A percentile compares a stretch with the other conserved stretches of the same genome.
phyloP scores from a whole-genome alignment of 2,329 filamentous ascomycete genomes.

The Bipolaris zeicola region DNA sequence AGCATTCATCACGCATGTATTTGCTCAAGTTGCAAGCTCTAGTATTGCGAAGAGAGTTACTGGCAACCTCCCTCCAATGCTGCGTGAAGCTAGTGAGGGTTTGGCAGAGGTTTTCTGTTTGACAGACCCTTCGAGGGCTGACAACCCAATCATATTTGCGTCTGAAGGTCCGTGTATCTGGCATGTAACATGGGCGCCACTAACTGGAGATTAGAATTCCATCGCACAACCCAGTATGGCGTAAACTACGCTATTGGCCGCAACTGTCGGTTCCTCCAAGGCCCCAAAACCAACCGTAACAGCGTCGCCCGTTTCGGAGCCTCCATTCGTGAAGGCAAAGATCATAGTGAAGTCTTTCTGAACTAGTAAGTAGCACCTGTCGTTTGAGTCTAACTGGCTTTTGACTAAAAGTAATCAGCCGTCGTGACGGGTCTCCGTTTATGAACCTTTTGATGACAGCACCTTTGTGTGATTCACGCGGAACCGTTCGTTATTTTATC shows the following conservation, averaged over 20 bases:
- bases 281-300: constrained; percentile 69
- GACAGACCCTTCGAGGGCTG: constrained; percentile 72
- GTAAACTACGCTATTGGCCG: constrained; percentile 74
- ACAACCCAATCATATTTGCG: constrained; percentile 79
- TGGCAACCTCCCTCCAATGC: constrained; percentile 66
- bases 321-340: constrained; percentile 66
- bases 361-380: constrained; percentile 65
- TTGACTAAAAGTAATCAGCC: constrained; percentile 49
- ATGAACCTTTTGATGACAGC: constrained; percentile 79
- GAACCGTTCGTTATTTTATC: constrained; percentile 70
- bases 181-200: neutral
- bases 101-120: constrained; percentile 78
- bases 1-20: constrained; percentile 72
- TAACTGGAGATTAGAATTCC: constrained; percentile 63
- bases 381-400: neutral
- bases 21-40: constrained; percentile 70
- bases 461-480: constrained; percentile 70
- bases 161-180: constrained; percentile 64
- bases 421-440: constrained; percentile 76
- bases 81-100: constrained; percentile 73
- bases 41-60: constrained; percentile 72
- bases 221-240: constrained; percentile 75
- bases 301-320: constrained; percentile 67
- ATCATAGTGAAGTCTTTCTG: constrained; percentile 74
- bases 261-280: constrained; percentile 80